These are phyloP conservation scores for Phylloporus sp. DNA, from an alignment of 768 basidiomycete genomes.

Conservation along the genomic window DNA sequence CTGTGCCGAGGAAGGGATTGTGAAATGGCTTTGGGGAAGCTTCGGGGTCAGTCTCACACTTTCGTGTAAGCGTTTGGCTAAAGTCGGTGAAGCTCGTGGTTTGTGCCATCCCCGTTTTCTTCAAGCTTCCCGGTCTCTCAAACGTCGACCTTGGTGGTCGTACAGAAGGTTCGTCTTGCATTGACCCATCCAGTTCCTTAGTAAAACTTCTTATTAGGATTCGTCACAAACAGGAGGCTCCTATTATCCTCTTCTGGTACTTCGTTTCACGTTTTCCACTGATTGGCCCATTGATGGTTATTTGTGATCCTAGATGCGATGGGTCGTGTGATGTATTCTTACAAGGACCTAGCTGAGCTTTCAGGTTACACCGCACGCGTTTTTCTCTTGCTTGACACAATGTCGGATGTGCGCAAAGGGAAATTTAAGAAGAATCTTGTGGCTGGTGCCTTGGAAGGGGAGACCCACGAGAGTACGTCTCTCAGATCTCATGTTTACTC, in stretches of 20 bases:
- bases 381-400: conserved; percentile 82
- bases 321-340: conserved; percentile 94
- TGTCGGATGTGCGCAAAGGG: conserved; percentile 79
- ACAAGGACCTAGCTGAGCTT: conserved; percentile 93
- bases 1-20: conserved; percentile 89
- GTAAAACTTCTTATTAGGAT: conserved; percentile 47
- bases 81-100: conserved; percentile 57
- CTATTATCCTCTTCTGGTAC: conserved; percentile 80
- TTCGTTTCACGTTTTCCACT: conserved; percentile 13
- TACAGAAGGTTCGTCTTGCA: conserved; percentile 66
- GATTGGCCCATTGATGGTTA: neutral
- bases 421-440: conserved; percentile 88
- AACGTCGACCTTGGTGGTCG: conserved; percentile 74
- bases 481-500: neutral
- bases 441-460: conserved; percentile 65
- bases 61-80: conserved; percentile 1
- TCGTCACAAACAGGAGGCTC: conserved; percentile 93
- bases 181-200: neutral
- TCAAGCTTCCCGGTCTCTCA: conserved; percentile 70
- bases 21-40: conserved; percentile 97
- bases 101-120: conserved; percentile 93
- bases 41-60: conserved; percentile 65
- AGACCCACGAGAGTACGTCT: conserved; percentile 69
- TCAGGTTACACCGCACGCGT: conserved; percentile 96
- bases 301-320: conserved; percentile 66